phyloP scores from a whole-genome alignment of 257 asterid species.

The Capsicum baccatum region DNA sequence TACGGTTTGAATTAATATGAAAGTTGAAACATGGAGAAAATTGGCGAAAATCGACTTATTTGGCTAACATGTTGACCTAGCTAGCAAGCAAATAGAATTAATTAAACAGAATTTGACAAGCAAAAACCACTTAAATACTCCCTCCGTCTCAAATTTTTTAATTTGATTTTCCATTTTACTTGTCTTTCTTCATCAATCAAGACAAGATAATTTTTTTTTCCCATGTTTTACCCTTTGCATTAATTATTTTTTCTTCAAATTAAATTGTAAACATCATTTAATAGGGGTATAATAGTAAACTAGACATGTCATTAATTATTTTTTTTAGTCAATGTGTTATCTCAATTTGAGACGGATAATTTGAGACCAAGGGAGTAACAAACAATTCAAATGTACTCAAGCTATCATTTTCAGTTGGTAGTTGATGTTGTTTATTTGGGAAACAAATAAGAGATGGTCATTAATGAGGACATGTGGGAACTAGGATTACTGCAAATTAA shows the following conservation, averaged over 20 bases:
- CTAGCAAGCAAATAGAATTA: neutral
- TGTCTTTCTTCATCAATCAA: too few relatives aligned
- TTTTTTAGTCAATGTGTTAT: too few relatives aligned
- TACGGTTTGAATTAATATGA: neutral
- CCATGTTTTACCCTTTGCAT: too few relatives aligned
- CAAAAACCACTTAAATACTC: neutral
- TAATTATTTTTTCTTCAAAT: too few relatives aligned
- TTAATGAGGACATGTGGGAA: slow-evolving; percentile 26
- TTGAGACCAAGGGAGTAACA: neutral
- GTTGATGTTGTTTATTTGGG: neutral
- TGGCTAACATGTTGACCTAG: neutral
- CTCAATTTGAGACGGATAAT: too few relatives aligned
- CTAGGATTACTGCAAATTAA: neutral
- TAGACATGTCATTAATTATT: too few relatives aligned
- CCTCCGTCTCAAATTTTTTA: too few relatives aligned
- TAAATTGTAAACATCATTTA: too few relatives aligned
- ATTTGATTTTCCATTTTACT: too few relatives aligned
- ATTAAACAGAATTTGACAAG: neutral
- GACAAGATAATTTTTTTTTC: too few relatives aligned
- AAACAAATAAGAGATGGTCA: neutral
- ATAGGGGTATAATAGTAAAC: too few relatives aligned
- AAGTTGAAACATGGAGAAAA: neutral
- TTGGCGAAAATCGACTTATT: neutral
- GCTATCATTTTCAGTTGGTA: neutral
- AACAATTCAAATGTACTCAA: neutral